A percentile compares a stretch with the other conserved stretches of the same genome.
These are phyloP conservation scores for Termitomyces bulborhizus DNA, from an alignment of 768 basidiomycete species.

Conservation along the genomic window DNA sequence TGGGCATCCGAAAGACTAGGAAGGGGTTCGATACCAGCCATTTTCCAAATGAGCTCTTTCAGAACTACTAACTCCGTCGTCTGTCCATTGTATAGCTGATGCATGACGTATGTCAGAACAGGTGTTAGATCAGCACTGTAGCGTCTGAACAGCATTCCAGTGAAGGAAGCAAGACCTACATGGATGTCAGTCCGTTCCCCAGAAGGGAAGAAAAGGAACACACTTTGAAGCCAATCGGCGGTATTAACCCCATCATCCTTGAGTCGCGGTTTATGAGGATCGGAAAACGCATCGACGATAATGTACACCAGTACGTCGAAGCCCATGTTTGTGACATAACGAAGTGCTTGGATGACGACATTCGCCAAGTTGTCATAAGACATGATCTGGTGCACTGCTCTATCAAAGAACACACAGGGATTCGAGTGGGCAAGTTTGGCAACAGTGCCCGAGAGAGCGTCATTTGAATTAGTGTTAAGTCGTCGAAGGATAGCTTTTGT, in stretches of 20 bases:
- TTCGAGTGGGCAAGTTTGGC: constrained; percentile 94
- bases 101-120: constrained; percentile 84
- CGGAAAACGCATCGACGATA: constrained; percentile 81
- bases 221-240: constrained; percentile 89
- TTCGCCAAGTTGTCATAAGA: constrained; percentile 91
- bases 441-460: constrained; percentile 78
- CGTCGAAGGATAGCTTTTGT: constrained; percentile 87
- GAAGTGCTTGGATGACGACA: constrained; percentile 83
- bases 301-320: constrained; percentile 91
- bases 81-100: constrained; percentile 80
- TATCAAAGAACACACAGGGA: constrained; percentile 84
- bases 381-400: constrained; percentile 91
- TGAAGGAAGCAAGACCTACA: constrained; percentile 86
- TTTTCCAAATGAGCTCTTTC: constrained; percentile 90
- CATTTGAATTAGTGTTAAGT: constrained; percentile 77
- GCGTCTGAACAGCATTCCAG: constrained; percentile 84
- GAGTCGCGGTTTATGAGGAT: constrained; percentile 72
- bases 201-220: constrained; percentile 23
- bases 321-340: constrained; percentile 88
- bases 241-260: constrained; percentile 92
- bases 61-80: constrained; percentile 87
- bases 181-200: constrained; percentile 11
- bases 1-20: constrained; percentile 87
- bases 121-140: constrained; percentile 81
- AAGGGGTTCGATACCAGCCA: constrained; percentile 91